A percentile compares a stretch with the other conserved stretches of the same genome.
Evolutionary conservation across 1,284 basidiomycete genomes (phyloP).

Genomic region (Fomitopsis betulina): DNA sequence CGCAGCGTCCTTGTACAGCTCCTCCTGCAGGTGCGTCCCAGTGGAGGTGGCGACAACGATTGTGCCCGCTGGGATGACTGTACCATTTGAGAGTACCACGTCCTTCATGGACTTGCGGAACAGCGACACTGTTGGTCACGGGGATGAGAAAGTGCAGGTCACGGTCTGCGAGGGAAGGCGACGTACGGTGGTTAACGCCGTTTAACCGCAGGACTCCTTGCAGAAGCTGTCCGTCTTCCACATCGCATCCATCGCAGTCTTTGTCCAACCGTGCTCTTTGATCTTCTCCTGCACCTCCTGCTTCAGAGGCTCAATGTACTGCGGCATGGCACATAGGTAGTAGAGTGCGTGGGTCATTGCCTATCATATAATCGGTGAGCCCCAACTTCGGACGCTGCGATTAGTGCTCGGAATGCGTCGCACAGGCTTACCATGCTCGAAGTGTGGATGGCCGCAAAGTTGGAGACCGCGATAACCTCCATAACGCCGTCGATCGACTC

Average conservation of each 20-base stretch:
- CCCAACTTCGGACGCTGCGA: neutral
- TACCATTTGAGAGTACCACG: slow-evolving; percentile 39
- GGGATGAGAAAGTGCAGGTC: neutral
- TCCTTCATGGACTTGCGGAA: slow-evolving; percentile 32
- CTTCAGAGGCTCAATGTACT: slow-evolving; percentile 18
- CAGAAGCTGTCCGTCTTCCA: slow-evolving; percentile 24
- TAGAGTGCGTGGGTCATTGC: slow-evolving; percentile 23
- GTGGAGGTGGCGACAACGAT: slow-evolving; percentile 26
- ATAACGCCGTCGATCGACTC: neutral
- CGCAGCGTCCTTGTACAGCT: slow-evolving; percentile 8
- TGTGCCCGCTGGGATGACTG: slow-evolving; percentile 34
- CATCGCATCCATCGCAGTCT: slow-evolving; percentile 19
- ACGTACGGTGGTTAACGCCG: slow-evolving; percentile 7
- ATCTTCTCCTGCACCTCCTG: slow-evolving; percentile 17
- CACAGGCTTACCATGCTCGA: slow-evolving; percentile 25
- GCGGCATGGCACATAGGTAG: slow-evolving; percentile 18
- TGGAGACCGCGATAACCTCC: slow-evolving; percentile 16
- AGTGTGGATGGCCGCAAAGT: slow-evolving; percentile 39
- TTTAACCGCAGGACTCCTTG: slow-evolving; percentile 15
- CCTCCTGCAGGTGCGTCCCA: slow-evolving; percentile 10
- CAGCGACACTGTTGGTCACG: slow-evolving; percentile 24
- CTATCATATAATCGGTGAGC: neutral
- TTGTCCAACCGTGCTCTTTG: slow-evolving; percentile 17
- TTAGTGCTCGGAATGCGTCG: neutral
- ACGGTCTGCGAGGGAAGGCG: neutral